These are phyloP conservation scores for Seiridium cupressi DNA, from an alignment of 2,329 filamentous ascomycete species.

Conservation along the genomic window DNA sequence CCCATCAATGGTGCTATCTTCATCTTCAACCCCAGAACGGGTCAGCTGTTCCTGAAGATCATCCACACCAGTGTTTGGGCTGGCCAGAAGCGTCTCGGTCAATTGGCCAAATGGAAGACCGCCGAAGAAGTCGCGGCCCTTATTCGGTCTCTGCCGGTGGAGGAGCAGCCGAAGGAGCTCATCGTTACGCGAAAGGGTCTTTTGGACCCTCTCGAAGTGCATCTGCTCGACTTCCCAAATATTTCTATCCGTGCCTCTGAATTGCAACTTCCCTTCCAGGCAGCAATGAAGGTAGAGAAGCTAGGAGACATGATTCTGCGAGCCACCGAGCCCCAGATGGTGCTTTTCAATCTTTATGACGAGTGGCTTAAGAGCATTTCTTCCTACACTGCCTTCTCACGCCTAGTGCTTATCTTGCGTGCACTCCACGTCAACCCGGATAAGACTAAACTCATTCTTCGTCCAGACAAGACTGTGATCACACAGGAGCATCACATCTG, in stretches of 20 bases:
- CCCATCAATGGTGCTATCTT: constrained; percentile 99
- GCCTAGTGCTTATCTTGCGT: constrained; percentile 87
- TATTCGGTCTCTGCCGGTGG: constrained; percentile 90
- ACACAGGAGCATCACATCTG: constrained; percentile 99
- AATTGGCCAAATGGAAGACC: constrained; percentile 99
- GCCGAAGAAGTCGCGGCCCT: constrained; percentile 98
- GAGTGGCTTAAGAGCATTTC: constrained; percentile 99
- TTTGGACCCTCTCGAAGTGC: constrained; percentile 93
- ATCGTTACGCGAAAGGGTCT: constrained; percentile 98
- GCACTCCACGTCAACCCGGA: constrained; percentile 97
- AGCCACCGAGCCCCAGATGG: constrained; percentile 99
- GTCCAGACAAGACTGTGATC: constrained; percentile 96
- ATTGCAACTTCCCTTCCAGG: constrained; percentile 95
- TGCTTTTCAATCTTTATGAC: constrained; percentile 97
- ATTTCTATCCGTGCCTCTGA: constrained; percentile 98
- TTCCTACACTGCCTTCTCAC: constrained; percentile 97
- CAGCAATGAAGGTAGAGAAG: constrained; percentile 99
- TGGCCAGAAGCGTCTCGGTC: constrained; percentile 96
- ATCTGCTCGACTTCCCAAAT: constrained; percentile 96
- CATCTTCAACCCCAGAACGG: constrained; percentile 99
- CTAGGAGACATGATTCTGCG: constrained; percentile 98
- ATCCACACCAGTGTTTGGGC: constrained; percentile 99
- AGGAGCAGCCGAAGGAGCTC: constrained; percentile 98
- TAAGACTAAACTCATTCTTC: constrained; percentile 93
- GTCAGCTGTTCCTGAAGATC: constrained; percentile 97